Evolutionary conservation across 768 basidiomycete genomes (phyloP).

Genomic region (Leccinum rimulosum): DNA sequence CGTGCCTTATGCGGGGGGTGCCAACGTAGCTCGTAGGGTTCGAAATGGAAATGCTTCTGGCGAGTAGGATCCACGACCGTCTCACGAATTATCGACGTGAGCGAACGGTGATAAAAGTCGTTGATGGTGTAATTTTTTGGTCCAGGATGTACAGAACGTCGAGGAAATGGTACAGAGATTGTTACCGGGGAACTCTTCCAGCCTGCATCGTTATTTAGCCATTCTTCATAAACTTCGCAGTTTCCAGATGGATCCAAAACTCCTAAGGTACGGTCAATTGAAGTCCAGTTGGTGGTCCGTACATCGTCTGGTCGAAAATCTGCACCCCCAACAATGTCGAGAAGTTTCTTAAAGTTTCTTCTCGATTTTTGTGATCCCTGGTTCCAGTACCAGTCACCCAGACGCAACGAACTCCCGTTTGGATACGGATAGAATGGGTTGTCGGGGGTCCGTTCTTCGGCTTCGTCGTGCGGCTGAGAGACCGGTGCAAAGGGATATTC

Average conservation of each 20-base stretch:
- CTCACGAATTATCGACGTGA: background rate
- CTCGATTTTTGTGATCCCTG: background rate
- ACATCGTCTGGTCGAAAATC: background rate
- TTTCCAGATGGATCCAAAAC: background rate
- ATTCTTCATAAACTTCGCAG: background rate
- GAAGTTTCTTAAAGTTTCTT: background rate
- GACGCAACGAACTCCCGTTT: background rate
- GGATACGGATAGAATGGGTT: background rate
- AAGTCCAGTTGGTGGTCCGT: background rate
- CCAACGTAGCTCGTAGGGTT: background rate
- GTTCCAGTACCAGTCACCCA: background rate
- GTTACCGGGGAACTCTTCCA: background rate
- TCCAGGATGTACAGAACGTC: background rate
- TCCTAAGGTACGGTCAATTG: background rate
- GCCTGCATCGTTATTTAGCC: background rate
- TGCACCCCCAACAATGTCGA: background rate
- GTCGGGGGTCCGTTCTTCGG: background rate
- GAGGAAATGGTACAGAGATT: background rate
- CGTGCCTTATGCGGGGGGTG: background rate
- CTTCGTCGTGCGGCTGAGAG: background rate
- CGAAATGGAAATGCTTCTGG: background rate
- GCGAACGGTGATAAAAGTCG: background rate
- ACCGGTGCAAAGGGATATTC: background rate
- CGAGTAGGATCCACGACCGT: background rate
- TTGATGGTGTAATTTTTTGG: background rate